Evolutionary conservation across 2,329 filamentous ascomycete species (phyloP).

Genomic region (Exophiala sideris): DNA sequence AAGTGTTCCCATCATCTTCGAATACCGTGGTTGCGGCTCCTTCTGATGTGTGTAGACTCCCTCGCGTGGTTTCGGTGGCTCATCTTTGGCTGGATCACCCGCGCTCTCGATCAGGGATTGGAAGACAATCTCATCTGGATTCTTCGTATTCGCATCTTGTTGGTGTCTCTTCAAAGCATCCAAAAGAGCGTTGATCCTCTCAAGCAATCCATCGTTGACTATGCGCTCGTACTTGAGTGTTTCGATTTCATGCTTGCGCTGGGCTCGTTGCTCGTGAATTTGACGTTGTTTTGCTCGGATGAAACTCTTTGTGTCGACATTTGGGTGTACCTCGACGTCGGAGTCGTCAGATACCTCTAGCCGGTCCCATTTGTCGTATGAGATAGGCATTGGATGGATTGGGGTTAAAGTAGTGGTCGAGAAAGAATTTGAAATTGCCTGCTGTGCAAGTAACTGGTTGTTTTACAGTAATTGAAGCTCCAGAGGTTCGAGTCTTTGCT

Average conservation of each 20-base stretch:
- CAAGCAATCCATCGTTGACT: conserved; percentile 86
- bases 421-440: too few relatives aligned
- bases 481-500: background rate
- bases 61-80: conserved; percentile 70
- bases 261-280: conserved; percentile 85
- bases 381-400: conserved; percentile 50
- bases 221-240: conserved; percentile 85
- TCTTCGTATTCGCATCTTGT: conserved; percentile 59
- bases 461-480: too few relatives aligned
- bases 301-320: conserved; percentile 97
- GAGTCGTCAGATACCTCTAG: conserved; percentile 98
- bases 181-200: conserved; percentile 77
- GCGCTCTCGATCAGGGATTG: conserved; percentile 81
- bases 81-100: conserved; percentile 66
- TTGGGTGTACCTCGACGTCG: conserved; percentile 96
- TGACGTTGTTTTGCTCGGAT: conserved; percentile 97
- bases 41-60: conserved; percentile 74
- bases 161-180: conserved; percentile 71
- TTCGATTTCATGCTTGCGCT: conserved; percentile 83
- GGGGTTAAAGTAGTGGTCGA: background rate
- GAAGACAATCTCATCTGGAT: conserved; percentile 81
- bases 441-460: too few relatives aligned
- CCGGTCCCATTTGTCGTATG: conserved; percentile 67
- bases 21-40: conserved; percentile 72
- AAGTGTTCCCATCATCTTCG: conserved; percentile 97